phyloP scores from a whole-genome alignment of 805 yeast genomes.

The Candida khao-thaluensis region DNA sequence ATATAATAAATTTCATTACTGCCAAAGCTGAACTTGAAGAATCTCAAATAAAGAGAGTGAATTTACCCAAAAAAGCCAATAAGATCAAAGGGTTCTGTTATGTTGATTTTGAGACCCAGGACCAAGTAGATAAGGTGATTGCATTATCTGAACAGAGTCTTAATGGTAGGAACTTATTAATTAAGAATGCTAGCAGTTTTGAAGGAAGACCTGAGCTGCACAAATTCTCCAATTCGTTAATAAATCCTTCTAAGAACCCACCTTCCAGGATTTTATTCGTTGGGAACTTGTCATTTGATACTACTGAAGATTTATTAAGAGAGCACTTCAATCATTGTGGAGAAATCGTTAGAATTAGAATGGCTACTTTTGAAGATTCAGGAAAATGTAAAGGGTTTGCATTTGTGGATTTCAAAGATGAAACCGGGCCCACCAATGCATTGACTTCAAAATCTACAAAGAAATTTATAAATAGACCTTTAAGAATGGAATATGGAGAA shows the following conservation, averaged over 20 bases:
- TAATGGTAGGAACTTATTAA: slow-evolving; percentile 82
- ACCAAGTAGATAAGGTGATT: slow-evolving; percentile 62
- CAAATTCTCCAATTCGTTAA: slow-evolving; percentile 30
- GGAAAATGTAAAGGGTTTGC: slow-evolving; percentile 98
- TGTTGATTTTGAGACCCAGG: slow-evolving; percentile 66
- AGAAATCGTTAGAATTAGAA: slow-evolving; percentile 76
- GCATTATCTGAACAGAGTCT: slow-evolving; percentile 67
- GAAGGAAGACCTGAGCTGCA: slow-evolving; percentile 77
- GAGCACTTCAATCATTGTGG: slow-evolving; percentile 92
- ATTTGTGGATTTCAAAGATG: slow-evolving; percentile 80
- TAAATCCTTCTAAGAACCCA: slow-evolving; percentile 64
- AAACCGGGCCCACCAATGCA: slow-evolving; percentile 80
- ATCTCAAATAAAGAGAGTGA: slow-evolving; percentile 67
- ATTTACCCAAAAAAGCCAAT: slow-evolving; percentile 72
- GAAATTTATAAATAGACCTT: slow-evolving; percentile 66
- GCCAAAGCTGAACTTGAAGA: slow-evolving; percentile 50
- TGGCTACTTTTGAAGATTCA: slow-evolving; percentile 97
- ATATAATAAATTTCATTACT: slow-evolving; percentile 61
- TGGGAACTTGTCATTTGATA: slow-evolving; percentile 90
- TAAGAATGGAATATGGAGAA: slow-evolving; percentile 91
- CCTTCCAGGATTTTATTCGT: slow-evolving; percentile 88
- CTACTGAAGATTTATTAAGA: slow-evolving; percentile 73
- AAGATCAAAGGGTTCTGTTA: slow-evolving; percentile 88
- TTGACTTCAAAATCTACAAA: slow-evolving; percentile 67
- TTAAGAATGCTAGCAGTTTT: slow-evolving; percentile 75